A percentile compares a stretch with the other conserved stretches of the same genome.
Evolutionary conservation across 2,329 filamentous ascomycete species (phyloP).

Genomic region (Epichloe hybrida): DNA sequence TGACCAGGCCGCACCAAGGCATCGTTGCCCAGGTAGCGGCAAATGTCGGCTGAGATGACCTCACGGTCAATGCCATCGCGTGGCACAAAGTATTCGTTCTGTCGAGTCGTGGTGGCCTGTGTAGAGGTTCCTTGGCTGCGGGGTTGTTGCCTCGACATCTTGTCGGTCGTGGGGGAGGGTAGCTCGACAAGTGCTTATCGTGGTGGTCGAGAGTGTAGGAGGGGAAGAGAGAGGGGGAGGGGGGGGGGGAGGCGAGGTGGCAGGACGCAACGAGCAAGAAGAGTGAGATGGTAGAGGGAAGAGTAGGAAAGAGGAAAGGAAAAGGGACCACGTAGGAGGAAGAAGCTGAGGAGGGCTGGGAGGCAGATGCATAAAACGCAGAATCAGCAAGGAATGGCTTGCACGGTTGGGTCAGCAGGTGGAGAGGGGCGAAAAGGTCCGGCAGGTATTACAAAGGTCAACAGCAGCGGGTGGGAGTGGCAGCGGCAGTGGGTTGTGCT

Average conservation of each 20-base stretch:
- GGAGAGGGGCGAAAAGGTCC: background rate
- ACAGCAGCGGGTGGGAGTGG: too few relatives aligned
- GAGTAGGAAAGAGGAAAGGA: background rate
- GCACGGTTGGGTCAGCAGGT: background rate
- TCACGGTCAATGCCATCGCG: constrained; percentile 72
- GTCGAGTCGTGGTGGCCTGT: constrained; percentile 30
- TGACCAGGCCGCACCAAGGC: constrained; percentile 63
- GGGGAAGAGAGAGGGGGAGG: background rate
- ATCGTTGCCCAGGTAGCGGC: constrained; percentile 72
- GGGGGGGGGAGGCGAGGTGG: constrained; percentile 1
- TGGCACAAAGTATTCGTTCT: constrained; percentile 71
- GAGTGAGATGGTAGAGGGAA: constrained; percentile 9
- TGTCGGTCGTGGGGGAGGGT: constrained; percentile 4
- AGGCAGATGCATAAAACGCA: constrained; percentile 7
- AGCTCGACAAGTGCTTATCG: constrained; percentile 2
- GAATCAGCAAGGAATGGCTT: background rate
- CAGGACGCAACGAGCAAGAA: constrained; percentile 6
- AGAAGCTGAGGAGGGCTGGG: constrained; percentile 13
- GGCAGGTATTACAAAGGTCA: background rate
- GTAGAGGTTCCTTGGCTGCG: constrained; percentile 23
- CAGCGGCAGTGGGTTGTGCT: background rate
- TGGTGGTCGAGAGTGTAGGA: constrained; percentile 3
- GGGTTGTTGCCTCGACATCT: constrained; percentile 26
- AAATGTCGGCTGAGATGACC: constrained; percentile 74
- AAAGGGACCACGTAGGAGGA: constrained; percentile 7